These are phyloP conservation scores for Galeopsis tetrahit DNA, from an alignment of 257 asterid species.

Conservation along the genomic window DNA sequence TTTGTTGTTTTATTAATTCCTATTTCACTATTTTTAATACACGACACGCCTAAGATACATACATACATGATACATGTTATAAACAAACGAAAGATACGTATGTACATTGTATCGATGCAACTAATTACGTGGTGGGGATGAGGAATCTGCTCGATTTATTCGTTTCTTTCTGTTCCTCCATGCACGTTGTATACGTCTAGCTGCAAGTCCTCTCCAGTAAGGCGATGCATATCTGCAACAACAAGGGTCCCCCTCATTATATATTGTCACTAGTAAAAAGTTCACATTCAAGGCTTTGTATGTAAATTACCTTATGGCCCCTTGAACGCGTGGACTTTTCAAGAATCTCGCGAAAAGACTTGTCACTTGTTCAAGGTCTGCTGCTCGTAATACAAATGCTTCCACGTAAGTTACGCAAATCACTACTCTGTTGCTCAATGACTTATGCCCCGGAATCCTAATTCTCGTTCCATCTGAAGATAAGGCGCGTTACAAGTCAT, in stretches of 20 bases:
- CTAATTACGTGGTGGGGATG: constrained; percentile 37
- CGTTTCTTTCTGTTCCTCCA: constrained; percentile 85
- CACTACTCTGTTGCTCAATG: constrained; percentile 71
- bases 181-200: constrained; percentile 74
- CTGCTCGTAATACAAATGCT: constrained; percentile 73
- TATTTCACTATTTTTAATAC: no score
- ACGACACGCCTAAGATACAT: no score
- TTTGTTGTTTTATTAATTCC: no score
- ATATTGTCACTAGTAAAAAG: neutral
- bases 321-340: constrained; percentile 79
- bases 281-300: neutral
- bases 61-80: no score
- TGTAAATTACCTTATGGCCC: constrained; percentile 76
- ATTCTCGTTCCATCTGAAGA: constrained; percentile 62
- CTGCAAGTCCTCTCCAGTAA: constrained; percentile 79
- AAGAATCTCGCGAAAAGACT: constrained; percentile 75
- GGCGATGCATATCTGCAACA: constrained; percentile 72
- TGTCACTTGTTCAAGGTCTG: constrained; percentile 89
- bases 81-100: neutral
- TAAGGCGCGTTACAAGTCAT: neutral
- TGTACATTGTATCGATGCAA: neutral
- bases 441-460: constrained; percentile 67
- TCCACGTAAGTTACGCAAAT: constrained; percentile 78
- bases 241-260: neutral
- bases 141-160: constrained; percentile 48